A percentile compares a stretch with the other conserved stretches of the same genome.
These are phyloP conservation scores for Scleroderma citrinum DNA, from an alignment of 768 basidiomycete species.

Conservation along the genomic window DNA sequence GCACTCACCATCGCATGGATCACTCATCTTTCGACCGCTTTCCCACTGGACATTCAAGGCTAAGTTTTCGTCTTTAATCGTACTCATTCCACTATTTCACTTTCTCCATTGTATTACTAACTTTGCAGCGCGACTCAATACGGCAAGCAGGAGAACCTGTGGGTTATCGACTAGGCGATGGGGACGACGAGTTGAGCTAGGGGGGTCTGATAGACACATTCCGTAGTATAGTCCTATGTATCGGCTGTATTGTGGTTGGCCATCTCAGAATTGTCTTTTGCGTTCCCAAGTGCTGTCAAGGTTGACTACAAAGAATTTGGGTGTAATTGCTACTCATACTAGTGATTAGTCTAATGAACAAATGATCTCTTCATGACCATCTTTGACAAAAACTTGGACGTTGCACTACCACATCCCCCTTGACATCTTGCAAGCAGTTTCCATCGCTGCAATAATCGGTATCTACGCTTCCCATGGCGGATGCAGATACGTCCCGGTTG, in stretches of 20 bases:
- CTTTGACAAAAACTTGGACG: too few relatives aligned
- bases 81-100: background rate
- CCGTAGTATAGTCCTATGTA: background rate
- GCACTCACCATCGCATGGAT: conserved; percentile 2
- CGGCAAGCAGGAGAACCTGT: background rate
- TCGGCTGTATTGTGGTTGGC: background rate
- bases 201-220: background rate
- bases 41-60: conserved; percentile 15
- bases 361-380: too few relatives aligned
- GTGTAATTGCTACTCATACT: too few relatives aligned
- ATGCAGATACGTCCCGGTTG: conserved; percentile 53
- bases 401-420: too few relatives aligned
- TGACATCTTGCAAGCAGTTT: too few relatives aligned
- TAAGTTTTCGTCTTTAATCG: conserved; percentile 19
- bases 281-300: too few relatives aligned
- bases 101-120: conserved; percentile 21
- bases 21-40: conserved; percentile 8
- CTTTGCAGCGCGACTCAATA: conserved; percentile 21
- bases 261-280: too few relatives aligned
- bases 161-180: background rate
- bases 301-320: too few relatives aligned
- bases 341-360: too few relatives aligned
- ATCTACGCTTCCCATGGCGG: conserved; percentile 42
- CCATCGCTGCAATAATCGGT: too few relatives aligned
- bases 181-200: too few relatives aligned